These are phyloP conservation scores for Silene vulgaris DNA, from an alignment of 179 eudicot genomes.

Conservation along the genomic window DNA sequence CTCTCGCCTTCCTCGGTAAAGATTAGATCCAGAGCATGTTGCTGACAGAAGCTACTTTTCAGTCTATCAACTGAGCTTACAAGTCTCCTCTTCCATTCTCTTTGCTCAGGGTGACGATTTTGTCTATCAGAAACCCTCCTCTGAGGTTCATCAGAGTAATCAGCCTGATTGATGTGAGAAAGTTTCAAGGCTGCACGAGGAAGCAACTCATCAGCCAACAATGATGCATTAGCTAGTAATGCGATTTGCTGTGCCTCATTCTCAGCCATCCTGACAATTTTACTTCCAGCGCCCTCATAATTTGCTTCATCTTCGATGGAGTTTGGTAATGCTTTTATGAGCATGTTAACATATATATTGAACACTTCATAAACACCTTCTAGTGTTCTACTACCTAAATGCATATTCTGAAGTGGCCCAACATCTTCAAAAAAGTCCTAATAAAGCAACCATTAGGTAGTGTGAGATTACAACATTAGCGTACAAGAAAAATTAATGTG, in stretches of 20 bases:
- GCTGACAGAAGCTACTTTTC: constrained; percentile 83
- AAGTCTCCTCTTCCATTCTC: constrained; percentile 91
- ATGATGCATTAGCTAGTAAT: constrained; percentile 84
- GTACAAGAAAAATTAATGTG: not conserved
- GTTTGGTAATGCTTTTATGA: constrained; percentile 88
- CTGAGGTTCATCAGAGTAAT: constrained; percentile 56
- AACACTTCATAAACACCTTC: constrained; percentile 88
- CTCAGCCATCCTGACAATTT: constrained; percentile 84
- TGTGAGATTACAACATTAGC: constrained; percentile 1
- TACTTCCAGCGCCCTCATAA: constrained; percentile 69
- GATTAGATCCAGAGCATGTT: constrained; percentile 88
- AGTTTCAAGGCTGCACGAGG: constrained; percentile 93
- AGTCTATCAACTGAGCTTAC: constrained; percentile 68
- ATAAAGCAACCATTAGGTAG: constrained; percentile 8
- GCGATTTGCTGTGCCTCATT: constrained; percentile 89
- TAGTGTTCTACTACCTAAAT: constrained; percentile 75
- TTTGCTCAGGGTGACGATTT: constrained; percentile 81
- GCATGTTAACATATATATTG: constrained; percentile 65
- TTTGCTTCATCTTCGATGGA: constrained; percentile 74
- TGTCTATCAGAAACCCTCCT: constrained; percentile 61
- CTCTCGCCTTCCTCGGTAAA: constrained; percentile 89
- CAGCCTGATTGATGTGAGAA: constrained; percentile 47
- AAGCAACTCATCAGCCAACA: constrained; percentile 83
- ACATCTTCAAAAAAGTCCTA: constrained; percentile 97
- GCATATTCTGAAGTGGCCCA: constrained; percentile 84